Evolutionary conservation across 768 basidiomycete species (phyloP), one percentile per base, ranked within the genome.

Genomic region (Trametopsis cervina): DNA sequence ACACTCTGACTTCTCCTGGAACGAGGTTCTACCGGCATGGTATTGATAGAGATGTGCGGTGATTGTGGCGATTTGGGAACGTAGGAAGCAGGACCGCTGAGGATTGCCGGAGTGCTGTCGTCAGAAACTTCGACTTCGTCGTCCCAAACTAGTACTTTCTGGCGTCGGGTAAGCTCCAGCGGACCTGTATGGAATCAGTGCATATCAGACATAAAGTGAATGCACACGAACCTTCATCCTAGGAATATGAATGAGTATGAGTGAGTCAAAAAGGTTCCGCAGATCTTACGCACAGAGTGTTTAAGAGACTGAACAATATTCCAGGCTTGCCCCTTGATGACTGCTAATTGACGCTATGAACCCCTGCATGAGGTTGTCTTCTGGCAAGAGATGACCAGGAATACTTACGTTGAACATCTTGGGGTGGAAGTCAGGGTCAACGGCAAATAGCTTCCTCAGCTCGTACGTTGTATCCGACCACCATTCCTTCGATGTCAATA

Each of bases 301-400:
- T 76, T 83, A 43, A 92, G 67, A 1, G 87, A 90, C 61, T 92
- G 85, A 2, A 93, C 75, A 29, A 94, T 85, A 57, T 93, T 92
- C 78, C 84, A 90, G 36, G 87, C 91, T 62, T 94, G 91, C 11
- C 89, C 91, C 67, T 94, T 94, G 50, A 95, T 84, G 4, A 95
- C 89, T n/a, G 89, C 84, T 47, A 94, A 66, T 74, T 95, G 92
- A 51, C 85, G 74, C 85, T 88, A 59, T 37, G n/a, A n/a, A 48
- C 22, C 40, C 25, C 22, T n/a, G 23, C 24, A 33, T 44, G 22
- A 39, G 41, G 47, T 44, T 29, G n/a, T n/a, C n/a, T n/a, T n/a
- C n/a, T n/a, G n/a, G n/a, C n/a, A 4, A 26, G 10, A 18, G 3
- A 13, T 18, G 41, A 43, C 22, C 40, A 44, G 29, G 25, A 44